Evolutionary conservation across 768 basidiomycete genomes (phyloP).

Genomic region (Naematelia encephala): DNA sequence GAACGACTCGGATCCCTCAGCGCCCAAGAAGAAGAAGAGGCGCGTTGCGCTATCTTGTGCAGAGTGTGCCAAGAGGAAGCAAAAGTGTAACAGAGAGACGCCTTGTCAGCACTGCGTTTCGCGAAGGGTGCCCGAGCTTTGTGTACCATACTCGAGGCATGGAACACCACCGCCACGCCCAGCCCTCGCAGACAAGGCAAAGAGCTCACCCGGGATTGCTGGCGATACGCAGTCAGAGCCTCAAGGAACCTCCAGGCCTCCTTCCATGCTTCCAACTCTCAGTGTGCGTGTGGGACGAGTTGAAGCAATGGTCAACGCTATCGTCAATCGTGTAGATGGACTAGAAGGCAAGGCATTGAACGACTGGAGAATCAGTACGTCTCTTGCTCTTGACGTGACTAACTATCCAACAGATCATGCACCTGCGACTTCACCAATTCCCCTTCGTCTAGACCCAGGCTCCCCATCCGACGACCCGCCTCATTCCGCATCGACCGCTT

Average conservation of each 20-base stretch:
- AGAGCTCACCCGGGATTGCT: not conserved
- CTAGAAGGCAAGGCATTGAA: constrained; percentile 36
- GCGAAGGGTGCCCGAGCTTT: constrained; percentile 21
- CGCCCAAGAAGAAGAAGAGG: constrained; percentile 47
- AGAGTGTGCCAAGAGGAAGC: constrained; percentile 47
- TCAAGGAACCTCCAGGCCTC: not conserved
- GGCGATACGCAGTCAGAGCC: not conserved
- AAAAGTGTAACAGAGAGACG: constrained; percentile 42
- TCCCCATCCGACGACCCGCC: constrained; percentile 7
- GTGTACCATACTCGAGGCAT: constrained; percentile 19
- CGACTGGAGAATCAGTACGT: constrained; percentile 44
- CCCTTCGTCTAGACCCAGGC: constrained; percentile 2
- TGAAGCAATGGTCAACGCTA: constrained; percentile 40
- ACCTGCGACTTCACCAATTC: constrained; percentile 30
- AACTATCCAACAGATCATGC: constrained; percentile 26
- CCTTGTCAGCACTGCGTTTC: constrained; percentile 44
- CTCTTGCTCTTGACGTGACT: not conserved
- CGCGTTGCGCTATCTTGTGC: constrained; percentile 45
- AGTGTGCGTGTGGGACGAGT: constrained; percentile 34
- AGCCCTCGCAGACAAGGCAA: not conserved
- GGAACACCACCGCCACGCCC: constrained; percentile 11
- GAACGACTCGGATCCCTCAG: not conserved
- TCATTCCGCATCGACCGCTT: constrained; percentile 7
- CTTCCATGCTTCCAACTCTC: constrained; percentile 28
- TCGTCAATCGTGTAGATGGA: constrained; percentile 35